Evolutionary conservation across 805 yeast genomes (phyloP).

Genomic region (Kazachstania viticola): DNA sequence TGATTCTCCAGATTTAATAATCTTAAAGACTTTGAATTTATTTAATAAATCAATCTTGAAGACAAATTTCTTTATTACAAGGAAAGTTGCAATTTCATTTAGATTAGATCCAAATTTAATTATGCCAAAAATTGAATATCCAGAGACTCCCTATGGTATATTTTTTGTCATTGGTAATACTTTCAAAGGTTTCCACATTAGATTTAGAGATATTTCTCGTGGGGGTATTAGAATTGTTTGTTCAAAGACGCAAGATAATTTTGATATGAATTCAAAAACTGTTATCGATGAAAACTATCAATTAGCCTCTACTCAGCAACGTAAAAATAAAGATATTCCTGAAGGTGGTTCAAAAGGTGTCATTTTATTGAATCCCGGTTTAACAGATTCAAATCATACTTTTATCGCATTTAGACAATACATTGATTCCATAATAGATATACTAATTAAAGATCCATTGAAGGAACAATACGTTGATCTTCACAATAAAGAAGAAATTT

Average conservation of each 20-base stretch:
- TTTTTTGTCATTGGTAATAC: slow-evolving; percentile 93
- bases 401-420: slow-evolving; percentile 83
- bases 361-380: slow-evolving; percentile 66
- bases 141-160: slow-evolving; percentile 89
- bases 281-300: slow-evolving; percentile 94
- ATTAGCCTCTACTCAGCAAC: slow-evolving; percentile 90
- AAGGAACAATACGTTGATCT: slow-evolving; percentile 79
- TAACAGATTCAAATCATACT: slow-evolving; percentile 62
- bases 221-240: slow-evolving; percentile 96
- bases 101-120: slow-evolving; percentile 73
- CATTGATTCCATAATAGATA: slow-evolving; percentile 81
- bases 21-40: slow-evolving; percentile 66
- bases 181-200: slow-evolving; percentile 92
- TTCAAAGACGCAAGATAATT: slow-evolving; percentile 76
- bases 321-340: slow-evolving; percentile 95
- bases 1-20: slow-evolving; percentile 68
- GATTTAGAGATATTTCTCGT: slow-evolving; percentile 94
- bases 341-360: slow-evolving; percentile 99
- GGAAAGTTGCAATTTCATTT: slow-evolving; percentile 91
- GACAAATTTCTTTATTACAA: slow-evolving; percentile 87
- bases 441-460: slow-evolving; percentile 68
- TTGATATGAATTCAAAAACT: slow-evolving; percentile 71
- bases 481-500: slow-evolving; percentile 73
- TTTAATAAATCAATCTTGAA: slow-evolving; percentile 83
- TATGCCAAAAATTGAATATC: slow-evolving; percentile 76